A percentile compares a stretch with the other conserved stretches of the same genome.
phyloP scores from a whole-genome alignment of 257 asterid species.

The Primulina tabacum region DNA sequence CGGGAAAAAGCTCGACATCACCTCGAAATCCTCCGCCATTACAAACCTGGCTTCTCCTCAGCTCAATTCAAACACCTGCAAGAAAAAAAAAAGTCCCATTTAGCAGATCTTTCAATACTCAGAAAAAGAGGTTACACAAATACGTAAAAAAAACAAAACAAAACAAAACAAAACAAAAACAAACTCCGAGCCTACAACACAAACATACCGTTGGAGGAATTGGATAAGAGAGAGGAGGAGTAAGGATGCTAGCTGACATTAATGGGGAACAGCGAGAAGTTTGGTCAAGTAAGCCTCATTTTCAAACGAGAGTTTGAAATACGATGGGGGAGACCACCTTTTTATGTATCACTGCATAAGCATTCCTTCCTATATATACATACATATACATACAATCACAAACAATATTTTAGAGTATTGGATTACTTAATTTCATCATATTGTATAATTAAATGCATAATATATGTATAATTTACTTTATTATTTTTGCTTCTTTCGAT shows the following conservation, averaged over 20 bases:
- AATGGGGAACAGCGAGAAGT: conserved; percentile 23
- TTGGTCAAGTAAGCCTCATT: conserved; percentile 32
- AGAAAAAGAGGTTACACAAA: neutral
- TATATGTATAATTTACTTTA: too few relatives aligned
- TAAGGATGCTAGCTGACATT: conserved; percentile 8
- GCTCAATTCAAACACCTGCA: conserved; percentile 36
- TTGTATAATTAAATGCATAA: neutral
- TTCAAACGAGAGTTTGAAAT: conserved; percentile 31
- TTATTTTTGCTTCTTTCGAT: too few relatives aligned
- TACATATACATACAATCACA: too few relatives aligned
- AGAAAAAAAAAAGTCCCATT: conserved; percentile 12
- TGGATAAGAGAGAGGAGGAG: neutral
- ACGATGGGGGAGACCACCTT: neutral
- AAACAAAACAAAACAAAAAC: too few relatives aligned
- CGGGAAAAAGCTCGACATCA: conserved; percentile 44
- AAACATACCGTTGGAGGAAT: conserved; percentile 2
- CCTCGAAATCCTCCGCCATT: conserved; percentile 52
- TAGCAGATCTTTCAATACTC: conserved; percentile 19
- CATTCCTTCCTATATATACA: too few relatives aligned
- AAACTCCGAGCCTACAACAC: neutral
- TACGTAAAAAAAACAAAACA: too few relatives aligned
- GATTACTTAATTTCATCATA: too few relatives aligned
- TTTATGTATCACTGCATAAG: too few relatives aligned
- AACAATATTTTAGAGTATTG: too few relatives aligned
- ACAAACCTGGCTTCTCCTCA: conserved; percentile 31